Percentiles rank a stretch among this genome's conserved stretches.
These are phyloP conservation scores for Colletotrichum sp. DNA, from an alignment of 2,329 filamentous ascomycete genomes.

Conservation along the genomic window DNA sequence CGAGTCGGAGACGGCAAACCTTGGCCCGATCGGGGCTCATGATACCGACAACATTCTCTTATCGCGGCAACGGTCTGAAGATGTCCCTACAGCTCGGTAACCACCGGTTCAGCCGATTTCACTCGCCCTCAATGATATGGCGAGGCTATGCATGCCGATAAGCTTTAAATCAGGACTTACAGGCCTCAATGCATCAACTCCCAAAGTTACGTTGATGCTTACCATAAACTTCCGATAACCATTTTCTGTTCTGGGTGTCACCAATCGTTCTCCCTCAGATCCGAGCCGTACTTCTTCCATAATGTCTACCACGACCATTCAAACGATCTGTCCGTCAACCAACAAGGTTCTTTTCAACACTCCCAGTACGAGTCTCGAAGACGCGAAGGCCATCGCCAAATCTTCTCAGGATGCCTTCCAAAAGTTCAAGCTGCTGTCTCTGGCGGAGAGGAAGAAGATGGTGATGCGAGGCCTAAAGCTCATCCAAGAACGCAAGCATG, in stretches of 20 bases:
- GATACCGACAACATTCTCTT: not conserved
- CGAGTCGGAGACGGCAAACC: not conserved
- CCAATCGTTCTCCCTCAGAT: not conserved
- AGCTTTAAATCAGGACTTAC: not conserved
- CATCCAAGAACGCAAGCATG: conserved; percentile 53
- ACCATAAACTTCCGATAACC: not conserved
- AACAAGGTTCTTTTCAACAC: not conserved
- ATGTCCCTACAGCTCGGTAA: not conserved
- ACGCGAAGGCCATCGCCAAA: conserved; percentile 48
- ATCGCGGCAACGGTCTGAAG: not conserved
- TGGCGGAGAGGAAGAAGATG: conserved; percentile 37
- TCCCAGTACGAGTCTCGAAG: not conserved
- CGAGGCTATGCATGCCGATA: not conserved
- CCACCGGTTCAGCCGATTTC: not conserved
- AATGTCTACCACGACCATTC: not conserved
- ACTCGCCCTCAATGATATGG: not conserved
- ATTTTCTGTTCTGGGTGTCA: not conserved
- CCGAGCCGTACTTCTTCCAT: not conserved
- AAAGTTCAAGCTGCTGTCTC: conserved; percentile 55
- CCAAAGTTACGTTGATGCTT: not conserved
- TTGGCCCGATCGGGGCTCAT: not conserved
- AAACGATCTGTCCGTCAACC: not conserved
- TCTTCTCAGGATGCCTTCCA: conserved; percentile 67
- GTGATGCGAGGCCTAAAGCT: conserved; percentile 63
- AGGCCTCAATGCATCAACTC: not conserved